A percentile compares a stretch with the other conserved stretches of the same genome.
These are phyloP conservation scores for Didymella exigua DNA, from an alignment of 2,329 filamentous ascomycete species.

Conservation along the genomic window DNA sequence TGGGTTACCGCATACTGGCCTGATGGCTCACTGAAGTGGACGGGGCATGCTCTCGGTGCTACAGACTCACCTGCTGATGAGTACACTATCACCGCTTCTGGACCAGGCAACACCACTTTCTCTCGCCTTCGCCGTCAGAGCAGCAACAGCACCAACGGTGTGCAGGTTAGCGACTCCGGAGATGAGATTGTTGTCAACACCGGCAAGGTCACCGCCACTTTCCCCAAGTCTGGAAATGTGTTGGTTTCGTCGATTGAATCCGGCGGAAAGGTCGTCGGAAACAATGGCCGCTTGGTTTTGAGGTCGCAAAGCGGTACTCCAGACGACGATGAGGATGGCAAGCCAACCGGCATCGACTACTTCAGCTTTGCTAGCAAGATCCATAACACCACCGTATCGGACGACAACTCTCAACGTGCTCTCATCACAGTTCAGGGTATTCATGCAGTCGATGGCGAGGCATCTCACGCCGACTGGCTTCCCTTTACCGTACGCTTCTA, in stretches of 20 bases:
- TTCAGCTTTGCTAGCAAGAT: constrained; percentile 59
- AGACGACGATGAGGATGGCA: constrained; percentile 47
- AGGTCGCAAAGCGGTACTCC: constrained; percentile 58
- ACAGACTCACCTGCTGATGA: constrained; percentile 49
- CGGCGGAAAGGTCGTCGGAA: constrained; percentile 50
- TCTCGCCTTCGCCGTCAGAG: constrained; percentile 21
- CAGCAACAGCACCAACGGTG: constrained; percentile 23
- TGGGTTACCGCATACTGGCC: constrained; percentile 66
- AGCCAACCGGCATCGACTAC: constrained; percentile 48
- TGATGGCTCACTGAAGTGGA: constrained; percentile 67
- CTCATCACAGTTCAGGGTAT: constrained; percentile 56
- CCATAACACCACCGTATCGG: constrained; percentile 57
- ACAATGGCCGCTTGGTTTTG: constrained; percentile 55
- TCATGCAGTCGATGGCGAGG: constrained; percentile 37
- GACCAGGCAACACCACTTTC: constrained; percentile 23
- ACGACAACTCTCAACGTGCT: constrained; percentile 51
- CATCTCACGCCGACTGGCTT: constrained; percentile 56
- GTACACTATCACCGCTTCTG: constrained; percentile 52
- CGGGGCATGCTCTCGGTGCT: constrained; percentile 60
- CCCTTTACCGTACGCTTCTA: constrained; percentile 64
- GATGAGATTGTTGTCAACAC: constrained; percentile 37
- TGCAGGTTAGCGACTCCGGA: constrained; percentile 33
- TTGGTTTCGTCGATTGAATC: constrained; percentile 40
- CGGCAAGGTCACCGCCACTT: constrained; percentile 42
- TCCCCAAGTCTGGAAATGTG: constrained; percentile 40